Evolutionary conservation across 805 yeast genomes (phyloP).

Genomic region (Starmera quercuum): DNA sequence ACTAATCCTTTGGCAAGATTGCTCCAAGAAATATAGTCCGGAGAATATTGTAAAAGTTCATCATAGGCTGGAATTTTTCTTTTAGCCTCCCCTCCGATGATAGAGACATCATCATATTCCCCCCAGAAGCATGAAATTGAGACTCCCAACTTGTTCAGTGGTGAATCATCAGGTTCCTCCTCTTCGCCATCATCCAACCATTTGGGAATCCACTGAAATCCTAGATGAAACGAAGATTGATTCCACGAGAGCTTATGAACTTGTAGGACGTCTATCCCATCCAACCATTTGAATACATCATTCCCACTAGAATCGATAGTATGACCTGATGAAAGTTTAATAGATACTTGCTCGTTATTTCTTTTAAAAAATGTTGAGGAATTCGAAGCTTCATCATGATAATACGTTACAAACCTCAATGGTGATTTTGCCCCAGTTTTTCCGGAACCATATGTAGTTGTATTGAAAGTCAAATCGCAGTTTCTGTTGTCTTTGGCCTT

Average conservation of each 20-base stretch:
- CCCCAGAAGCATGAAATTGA: conserved; percentile 71
- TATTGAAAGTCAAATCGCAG: conserved; percentile 56
- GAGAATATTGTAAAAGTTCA: conserved; percentile 63
- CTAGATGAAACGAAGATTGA: conserved; percentile 44
- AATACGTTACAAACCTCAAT: conserved; percentile 54
- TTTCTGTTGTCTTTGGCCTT: conserved; percentile 53
- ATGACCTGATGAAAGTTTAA: conserved; percentile 15
- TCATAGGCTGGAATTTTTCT: conserved; percentile 61
- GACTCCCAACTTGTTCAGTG: conserved; percentile 40
- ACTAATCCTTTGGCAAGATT: conserved; percentile 66
- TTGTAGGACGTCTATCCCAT: conserved; percentile 59
- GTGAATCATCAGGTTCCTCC: conserved; percentile 21
- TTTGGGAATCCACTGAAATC: conserved; percentile 72
- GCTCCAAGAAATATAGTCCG: conserved; percentile 55
- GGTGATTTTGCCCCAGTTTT: conserved; percentile 38
- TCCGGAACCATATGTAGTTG: conserved; percentile 30
- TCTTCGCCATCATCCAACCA: conserved; percentile 29
- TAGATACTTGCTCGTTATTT: neutral
- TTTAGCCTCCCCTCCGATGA: conserved; percentile 27
- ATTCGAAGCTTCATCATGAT: conserved; percentile 22
- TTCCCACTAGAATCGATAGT: conserved; percentile 30
- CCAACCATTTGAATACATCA: conserved; percentile 41
- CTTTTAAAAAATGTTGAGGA: neutral
- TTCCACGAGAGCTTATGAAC: conserved; percentile 62
- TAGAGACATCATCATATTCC: conserved; percentile 45